Evolutionary conservation across 257 asterid species (phyloP), one percentile per base, ranked within the genome.

Genomic region (Solanum corneliomulleri): DNA sequence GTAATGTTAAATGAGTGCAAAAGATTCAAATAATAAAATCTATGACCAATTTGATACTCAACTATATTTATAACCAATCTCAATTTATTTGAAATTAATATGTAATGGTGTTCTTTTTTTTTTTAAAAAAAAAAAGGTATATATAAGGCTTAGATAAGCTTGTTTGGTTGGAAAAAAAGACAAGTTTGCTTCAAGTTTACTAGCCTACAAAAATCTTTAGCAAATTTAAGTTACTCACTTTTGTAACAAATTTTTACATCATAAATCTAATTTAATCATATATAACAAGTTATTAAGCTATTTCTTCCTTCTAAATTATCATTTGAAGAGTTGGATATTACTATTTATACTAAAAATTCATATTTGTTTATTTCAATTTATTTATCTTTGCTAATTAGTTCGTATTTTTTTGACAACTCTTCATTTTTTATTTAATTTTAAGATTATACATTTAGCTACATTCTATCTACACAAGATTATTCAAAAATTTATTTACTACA

Each of bases 401-500:
- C 2, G 7, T 37, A 37, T 0, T 39, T 39, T 39, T 39, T 39
- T 39, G 9, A 39, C 0, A 39, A 39, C 9, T 39, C 9, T 39
- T 39, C 2, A 39, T 13, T 47, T 47, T 13, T 5, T 5, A 47
- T 4, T 47, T 47, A 13, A 47, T 2, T 1, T 12, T 47, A 47
- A 47, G 14, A 47, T 47, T 13, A 4, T 47, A 23, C 3, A 62
- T 64, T 64, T 64, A 5, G 7, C 1, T 11, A 64, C 14, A n/a
- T 11, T n/a, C 9, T n/a, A 11, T 1, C 2, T 62, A n/a, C 1
- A 62, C 15, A 62, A 11, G 33, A 62, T 62, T 62, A 62, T 62
- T 62, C 3, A 62, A 62, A 60, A 23, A 0, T 0, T n/a, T 23
- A n/a, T n/a, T n/a, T 64, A 64, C 16, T n/a, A 64, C 4, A 5